These are phyloP conservation scores for Senecio squalidus DNA, from an alignment of 140 eudicot genomes.

Conservation along the genomic window DNA sequence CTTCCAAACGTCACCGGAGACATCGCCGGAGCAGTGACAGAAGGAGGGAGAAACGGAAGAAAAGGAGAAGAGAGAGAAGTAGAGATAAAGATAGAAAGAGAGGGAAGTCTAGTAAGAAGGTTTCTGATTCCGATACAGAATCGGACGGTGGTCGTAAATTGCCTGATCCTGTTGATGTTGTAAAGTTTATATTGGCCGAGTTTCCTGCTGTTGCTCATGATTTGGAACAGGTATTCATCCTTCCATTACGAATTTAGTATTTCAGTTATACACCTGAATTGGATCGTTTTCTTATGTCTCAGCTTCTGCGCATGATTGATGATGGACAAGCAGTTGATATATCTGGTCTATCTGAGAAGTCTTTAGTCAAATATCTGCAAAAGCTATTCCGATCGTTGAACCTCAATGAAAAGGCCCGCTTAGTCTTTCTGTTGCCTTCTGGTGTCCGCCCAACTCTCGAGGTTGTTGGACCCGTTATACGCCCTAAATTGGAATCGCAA, in stretches of 20 bases:
- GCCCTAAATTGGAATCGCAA: constrained; percentile 30
- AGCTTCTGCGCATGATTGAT: constrained; percentile 92
- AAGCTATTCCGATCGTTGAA: constrained; percentile 70
- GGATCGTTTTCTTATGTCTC: background rate
- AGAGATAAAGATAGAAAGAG: constrained; percentile 33
- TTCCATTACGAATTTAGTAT: background rate
- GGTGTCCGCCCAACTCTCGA: constrained; percentile 70
- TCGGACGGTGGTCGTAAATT: constrained; percentile 11
- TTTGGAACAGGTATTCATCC: constrained; percentile 62
- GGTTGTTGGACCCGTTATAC: constrained; percentile 63
- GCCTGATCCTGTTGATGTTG: constrained; percentile 62
- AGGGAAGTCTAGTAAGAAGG: constrained; percentile 34
- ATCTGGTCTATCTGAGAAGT: constrained; percentile 81
- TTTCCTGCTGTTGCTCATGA: constrained; percentile 87
- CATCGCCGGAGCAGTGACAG: constrained; percentile 38
- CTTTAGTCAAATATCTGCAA: constrained; percentile 59
- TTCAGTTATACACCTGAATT: background rate
- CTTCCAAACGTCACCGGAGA: constrained; percentile 37
- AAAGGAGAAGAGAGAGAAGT: constrained; percentile 37
- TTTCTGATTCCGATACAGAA: constrained; percentile 33
- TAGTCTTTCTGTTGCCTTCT: constrained; percentile 67
- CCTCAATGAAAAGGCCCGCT: constrained; percentile 68
- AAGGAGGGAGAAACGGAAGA: constrained; percentile 48
- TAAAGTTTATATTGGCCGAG: constrained; percentile 45
- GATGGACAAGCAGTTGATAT: constrained; percentile 99